Evolutionary conservation across 176 grass and related monocot species (phyloP).

Genomic region (Hordeum marinum): DNA sequence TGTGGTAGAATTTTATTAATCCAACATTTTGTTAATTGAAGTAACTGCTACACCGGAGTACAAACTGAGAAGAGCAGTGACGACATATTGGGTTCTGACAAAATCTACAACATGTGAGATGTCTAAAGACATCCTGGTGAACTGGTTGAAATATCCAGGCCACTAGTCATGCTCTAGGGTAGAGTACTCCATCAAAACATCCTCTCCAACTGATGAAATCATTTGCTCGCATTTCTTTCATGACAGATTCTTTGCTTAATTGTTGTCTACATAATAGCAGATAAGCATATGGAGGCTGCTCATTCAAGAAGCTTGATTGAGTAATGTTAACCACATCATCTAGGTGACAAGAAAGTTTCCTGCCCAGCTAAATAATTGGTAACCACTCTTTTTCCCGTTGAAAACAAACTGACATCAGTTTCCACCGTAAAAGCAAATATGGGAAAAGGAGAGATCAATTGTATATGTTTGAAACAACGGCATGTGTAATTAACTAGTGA

Average conservation of each 20-base stretch:
- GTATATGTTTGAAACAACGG: not conserved
- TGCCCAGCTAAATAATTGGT: not conserved
- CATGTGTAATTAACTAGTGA: not conserved
- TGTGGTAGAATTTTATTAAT: accelerated
- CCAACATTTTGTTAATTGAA: accelerated
- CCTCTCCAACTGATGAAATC: not conserved
- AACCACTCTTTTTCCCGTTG: not conserved
- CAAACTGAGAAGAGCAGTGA: no score
- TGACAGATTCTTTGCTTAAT: not conserved
- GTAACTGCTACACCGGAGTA: no score
- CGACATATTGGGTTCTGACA: no score
- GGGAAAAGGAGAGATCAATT: not conserved
- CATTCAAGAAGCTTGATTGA: not conserved
- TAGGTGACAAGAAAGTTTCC: not conserved
- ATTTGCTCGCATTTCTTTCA: not conserved
- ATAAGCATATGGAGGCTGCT: not conserved
- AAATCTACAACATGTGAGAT: no score
- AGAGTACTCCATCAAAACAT: not conserved
- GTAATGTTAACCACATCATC: not conserved
- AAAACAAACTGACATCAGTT: not conserved
- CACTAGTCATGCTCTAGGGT: not conserved
- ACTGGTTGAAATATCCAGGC: not conserved
- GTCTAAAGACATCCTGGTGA: no score
- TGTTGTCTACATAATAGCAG: not conserved
- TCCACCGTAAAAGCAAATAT: not conserved